Percentiles rank a stretch among this genome's conserved stretches.
Conservation (phyloP, 228 moss, liverwort and hornwort species). For the Sphagnum magellanicum region DNA sequence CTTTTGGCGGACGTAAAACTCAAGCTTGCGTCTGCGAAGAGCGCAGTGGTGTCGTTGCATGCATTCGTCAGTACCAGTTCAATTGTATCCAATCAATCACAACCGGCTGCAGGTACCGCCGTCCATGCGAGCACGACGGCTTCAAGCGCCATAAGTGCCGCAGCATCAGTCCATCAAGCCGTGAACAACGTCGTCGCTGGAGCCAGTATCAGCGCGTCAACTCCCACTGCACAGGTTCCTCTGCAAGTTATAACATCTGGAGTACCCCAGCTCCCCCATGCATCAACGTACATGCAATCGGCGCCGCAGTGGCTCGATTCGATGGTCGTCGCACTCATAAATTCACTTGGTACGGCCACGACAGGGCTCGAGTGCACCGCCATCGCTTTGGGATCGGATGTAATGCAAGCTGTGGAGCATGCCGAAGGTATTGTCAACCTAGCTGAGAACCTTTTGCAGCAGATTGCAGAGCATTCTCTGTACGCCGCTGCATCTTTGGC, state of each 20-base stretch:
- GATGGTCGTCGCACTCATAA: background rate
- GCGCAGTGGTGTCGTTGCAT: constrained; percentile 32
- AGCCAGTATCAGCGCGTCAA: background rate
- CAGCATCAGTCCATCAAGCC: constrained; percentile 32
- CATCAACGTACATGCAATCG: background rate
- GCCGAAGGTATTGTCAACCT: constrained; percentile 32
- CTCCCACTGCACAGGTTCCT: background rate
- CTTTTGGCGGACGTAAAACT: constrained; percentile 68
- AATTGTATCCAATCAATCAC: no score
- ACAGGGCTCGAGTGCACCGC: constrained; percentile 43
- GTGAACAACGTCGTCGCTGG: constrained; percentile 17
- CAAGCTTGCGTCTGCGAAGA: constrained; percentile 57
- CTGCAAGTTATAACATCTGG: background rate
- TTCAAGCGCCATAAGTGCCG: constrained; percentile 22
- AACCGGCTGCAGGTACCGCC: background rate
- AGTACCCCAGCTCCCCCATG: background rate
- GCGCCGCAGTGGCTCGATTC: constrained; percentile 22
- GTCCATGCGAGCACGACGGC: constrained; percentile 5
- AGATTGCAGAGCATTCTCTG: constrained; percentile 6
- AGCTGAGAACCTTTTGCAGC: constrained; percentile 14
- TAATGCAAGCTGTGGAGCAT: constrained; percentile 38
- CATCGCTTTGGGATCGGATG: constrained; percentile 43
- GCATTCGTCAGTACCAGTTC: no score
- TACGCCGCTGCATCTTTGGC: no score
- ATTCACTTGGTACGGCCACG: constrained; percentile 1